Evolutionary conservation across 768 basidiomycete species (phyloP).

Genomic region (Pleurotus pulmonarius): DNA sequence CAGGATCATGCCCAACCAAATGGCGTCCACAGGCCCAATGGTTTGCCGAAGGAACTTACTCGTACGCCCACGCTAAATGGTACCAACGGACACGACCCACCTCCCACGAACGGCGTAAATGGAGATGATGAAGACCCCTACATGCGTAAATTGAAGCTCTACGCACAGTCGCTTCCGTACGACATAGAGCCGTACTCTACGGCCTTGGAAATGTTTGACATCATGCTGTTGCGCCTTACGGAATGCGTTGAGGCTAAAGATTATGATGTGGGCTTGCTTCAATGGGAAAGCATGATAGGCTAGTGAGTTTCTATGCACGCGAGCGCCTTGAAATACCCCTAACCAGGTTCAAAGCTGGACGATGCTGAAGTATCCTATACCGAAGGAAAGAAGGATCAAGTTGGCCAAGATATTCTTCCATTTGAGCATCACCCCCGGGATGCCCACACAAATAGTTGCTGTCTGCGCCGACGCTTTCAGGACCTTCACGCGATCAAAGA

Average conservation of each 20-base stretch:
- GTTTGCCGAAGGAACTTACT: too few relatives aligned
- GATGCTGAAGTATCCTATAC: conserved; percentile 84
- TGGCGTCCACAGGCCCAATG: neutral
- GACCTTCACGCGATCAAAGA: conserved; percentile 59
- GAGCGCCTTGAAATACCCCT: conserved; percentile 2
- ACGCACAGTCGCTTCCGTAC: conserved; percentile 70
- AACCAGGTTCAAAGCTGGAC: conserved; percentile 51
- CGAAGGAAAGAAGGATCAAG: conserved; percentile 69
- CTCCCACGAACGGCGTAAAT: conserved; percentile 23
- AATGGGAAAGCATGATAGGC: conserved; percentile 76
- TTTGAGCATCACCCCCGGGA: conserved; percentile 70
- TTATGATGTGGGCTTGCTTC: conserved; percentile 74
- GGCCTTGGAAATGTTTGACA: conserved; percentile 74
- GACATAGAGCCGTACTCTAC: conserved; percentile 70
- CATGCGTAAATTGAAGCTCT: conserved; percentile 57
- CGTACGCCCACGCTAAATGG: neutral
- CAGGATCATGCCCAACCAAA: conserved; percentile 23
- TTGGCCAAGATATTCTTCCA: conserved; percentile 80
- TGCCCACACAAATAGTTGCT: conserved; percentile 66
- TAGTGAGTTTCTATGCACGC: conserved; percentile 44
- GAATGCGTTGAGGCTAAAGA: conserved; percentile 80
- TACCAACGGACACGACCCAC: conserved; percentile 7
- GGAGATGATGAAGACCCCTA: conserved; percentile 36
- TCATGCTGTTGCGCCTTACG: conserved; percentile 61
- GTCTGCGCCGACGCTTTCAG: conserved; percentile 63